phyloP scores from a whole-genome alignment of 2,329 filamentous ascomycete genomes.

The Neofusicoccum sp. region DNA sequence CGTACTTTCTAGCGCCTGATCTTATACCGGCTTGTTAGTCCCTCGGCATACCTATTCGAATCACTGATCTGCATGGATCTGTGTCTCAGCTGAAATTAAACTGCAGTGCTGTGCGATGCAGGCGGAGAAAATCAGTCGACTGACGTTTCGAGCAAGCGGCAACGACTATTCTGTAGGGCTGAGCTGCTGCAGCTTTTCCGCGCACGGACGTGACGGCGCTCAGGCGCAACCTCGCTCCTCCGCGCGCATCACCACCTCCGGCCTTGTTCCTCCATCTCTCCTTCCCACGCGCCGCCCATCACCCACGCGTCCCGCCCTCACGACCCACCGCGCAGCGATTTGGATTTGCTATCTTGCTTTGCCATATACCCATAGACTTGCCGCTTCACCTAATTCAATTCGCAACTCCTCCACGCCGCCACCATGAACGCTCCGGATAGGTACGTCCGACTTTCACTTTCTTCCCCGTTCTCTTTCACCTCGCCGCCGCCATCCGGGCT shows the following conservation, averaged over 20 bases:
- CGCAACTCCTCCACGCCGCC: background rate
- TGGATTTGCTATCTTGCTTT: background rate
- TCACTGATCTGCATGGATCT: too few relatives aligned
- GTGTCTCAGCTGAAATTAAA: too few relatives aligned
- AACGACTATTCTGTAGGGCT: background rate
- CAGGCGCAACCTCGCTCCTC: background rate
- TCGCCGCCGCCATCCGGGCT: background rate
- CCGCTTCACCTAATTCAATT: background rate
- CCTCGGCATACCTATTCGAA: too few relatives aligned
- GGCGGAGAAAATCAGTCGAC: too few relatives aligned
- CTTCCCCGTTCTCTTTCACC: slow-evolving; percentile 2
- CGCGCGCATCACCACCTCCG: background rate
- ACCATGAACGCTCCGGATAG: slow-evolving; percentile 40
- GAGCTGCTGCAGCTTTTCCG: background rate
- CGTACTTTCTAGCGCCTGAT: too few relatives aligned
- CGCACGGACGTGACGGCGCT: background rate
- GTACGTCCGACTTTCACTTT: slow-evolving; percentile 25
- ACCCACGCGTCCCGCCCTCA: background rate
- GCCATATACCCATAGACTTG: background rate
- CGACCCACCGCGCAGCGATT: background rate
- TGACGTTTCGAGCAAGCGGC: background rate
- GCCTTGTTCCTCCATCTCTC: background rate
- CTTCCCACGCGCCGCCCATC: background rate
- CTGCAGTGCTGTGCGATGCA: too few relatives aligned
- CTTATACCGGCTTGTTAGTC: too few relatives aligned